These are phyloP conservation scores for Fomitopsis pulvina DNA, from an alignment of 768 basidiomycete genomes.

Conservation along the genomic window DNA sequence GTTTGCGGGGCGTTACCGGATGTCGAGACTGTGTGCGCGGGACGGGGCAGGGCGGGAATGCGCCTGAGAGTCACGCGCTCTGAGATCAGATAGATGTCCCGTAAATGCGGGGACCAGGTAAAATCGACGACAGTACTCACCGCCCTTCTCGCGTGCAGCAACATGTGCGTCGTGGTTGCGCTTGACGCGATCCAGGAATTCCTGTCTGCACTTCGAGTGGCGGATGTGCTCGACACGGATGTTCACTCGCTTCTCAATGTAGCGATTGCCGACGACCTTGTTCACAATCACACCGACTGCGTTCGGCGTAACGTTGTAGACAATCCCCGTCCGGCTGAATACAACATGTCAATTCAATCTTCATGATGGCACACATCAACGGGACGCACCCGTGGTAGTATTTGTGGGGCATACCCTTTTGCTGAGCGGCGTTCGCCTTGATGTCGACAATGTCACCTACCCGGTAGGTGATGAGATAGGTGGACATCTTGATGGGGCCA, in stretches of 20 bases:
- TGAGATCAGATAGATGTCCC: slow-evolving; percentile 21
- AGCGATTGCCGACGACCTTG: slow-evolving; percentile 98
- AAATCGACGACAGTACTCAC: slow-evolving; percentile 28
- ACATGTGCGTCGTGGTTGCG: slow-evolving; percentile 77
- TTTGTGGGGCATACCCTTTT: slow-evolving; percentile 99
- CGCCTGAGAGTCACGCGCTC: slow-evolving; percentile 85
- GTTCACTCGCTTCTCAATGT: slow-evolving; percentile 99
- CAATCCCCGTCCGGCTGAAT: slow-evolving; percentile 88
- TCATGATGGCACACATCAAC: background rate
- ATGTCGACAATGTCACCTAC: slow-evolving; percentile 99
- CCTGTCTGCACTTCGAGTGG: slow-evolving; percentile 97
- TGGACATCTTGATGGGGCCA: slow-evolving; percentile 86
- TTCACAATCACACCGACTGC: slow-evolving; percentile 96
- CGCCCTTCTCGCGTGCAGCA: slow-evolving; percentile 87
- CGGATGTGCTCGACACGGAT: slow-evolving; percentile 91
- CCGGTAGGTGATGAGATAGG: slow-evolving; percentile 87
- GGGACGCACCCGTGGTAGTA: slow-evolving; percentile 87
- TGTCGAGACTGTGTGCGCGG: slow-evolving; percentile 66
- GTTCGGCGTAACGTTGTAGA: slow-evolving; percentile 95
- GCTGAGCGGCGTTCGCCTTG: slow-evolving; percentile 97
- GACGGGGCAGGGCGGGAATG: slow-evolving; percentile 76
- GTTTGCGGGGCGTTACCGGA: slow-evolving; percentile 83
- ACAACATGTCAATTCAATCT: background rate
- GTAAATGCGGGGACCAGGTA: background rate
- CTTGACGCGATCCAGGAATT: slow-evolving; percentile 96